Evolutionary conservation across 78 protist species (phyloP), one percentile per base, ranked within the genome.

Genomic region (Chrysochromulina tobinii): DNA sequence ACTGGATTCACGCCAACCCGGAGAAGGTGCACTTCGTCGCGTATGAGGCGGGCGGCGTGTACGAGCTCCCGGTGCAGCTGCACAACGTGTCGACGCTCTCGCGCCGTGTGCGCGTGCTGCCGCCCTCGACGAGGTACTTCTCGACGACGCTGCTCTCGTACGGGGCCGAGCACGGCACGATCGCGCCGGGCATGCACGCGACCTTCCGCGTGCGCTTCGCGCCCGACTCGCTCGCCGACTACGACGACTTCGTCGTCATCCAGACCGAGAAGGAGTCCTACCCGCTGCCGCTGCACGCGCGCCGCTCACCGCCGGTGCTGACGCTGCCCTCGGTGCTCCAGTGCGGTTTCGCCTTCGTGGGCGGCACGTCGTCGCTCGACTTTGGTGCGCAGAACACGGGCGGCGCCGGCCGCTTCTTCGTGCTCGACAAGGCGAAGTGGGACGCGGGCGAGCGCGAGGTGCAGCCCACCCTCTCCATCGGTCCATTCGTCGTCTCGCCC

Each of bases 191-290:
- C 27, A 2, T 75, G 84, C 57, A 38, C 8, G 84, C 84, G 38
- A 2, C 4, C 2, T 1, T 75, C 58, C 54, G 6, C 54, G 84
- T 51, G 1, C 54, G 84, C 17, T 75, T 75, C 57, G 84, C 84
- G 54, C 84, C 84, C 18, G 84, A 75, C 84, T 75, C 84, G 5
- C 84, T 75, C 25, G 84, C 57, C n/a, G 84, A 75, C 57, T 75
- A 75, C 57, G 18, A 38, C 3, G 84, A 75, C 84, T 75, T 75
- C 57, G 1, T 75, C 25, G 23, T 75, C 53, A 58, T 75, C 58
- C 84, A 75, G 84, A 75, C 84, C 3, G 84, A 75, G 84, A 50
- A 1, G 59, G 84, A 75, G 3, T 38, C 84, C n/a, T 75, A 50
- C 84, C 57, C 57, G 3, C 18, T 75, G 6, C 84, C 84, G 23